Percentiles rank a stretch among this genome's conserved stretches.
Evolutionary conservation across 2,329 filamentous ascomycete genomes (phyloP).

Genomic region (Botrytis medusae): DNA sequence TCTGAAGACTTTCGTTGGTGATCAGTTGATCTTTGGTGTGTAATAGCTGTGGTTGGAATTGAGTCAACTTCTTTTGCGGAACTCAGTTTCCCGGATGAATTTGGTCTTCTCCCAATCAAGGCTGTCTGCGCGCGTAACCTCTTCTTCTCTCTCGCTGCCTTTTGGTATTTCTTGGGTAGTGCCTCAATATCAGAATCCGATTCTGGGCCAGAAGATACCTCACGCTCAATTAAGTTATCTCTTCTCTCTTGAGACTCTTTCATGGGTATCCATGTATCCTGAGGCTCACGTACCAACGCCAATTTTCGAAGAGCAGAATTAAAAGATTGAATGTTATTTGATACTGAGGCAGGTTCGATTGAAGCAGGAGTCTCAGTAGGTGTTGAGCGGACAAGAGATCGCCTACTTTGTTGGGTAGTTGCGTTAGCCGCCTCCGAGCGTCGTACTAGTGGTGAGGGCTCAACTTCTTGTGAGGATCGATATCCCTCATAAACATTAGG

Average conservation of each 20-base stretch:
- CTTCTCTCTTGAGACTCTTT: constrained; percentile 38
- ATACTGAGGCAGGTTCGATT: constrained; percentile 2
- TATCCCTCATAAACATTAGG: constrained; percentile 34
- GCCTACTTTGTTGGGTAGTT: constrained; percentile 28
- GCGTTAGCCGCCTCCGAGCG: constrained; percentile 5
- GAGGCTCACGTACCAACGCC: constrained; percentile 27
- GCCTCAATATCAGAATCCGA: constrained; percentile 33
- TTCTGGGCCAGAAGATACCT: constrained; percentile 20
- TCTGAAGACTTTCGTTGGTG: background rate
- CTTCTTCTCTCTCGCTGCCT: background rate
- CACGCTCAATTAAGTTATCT: constrained; percentile 13
- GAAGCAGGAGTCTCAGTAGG: constrained; percentile 20
- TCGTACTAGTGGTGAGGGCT: constrained; percentile 31
- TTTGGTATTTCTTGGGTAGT: background rate
- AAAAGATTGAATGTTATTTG: constrained; percentile 26
- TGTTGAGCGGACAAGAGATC: constrained; percentile 24
- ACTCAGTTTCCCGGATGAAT: background rate
- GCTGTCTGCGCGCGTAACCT: background rate
- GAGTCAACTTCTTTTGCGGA: background rate
- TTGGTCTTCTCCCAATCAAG: background rate
- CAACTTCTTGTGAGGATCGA: constrained; percentile 29
- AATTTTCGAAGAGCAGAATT: constrained; percentile 21
- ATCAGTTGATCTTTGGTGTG: background rate
- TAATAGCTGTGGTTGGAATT: background rate
- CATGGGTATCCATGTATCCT: constrained; percentile 33